Evolutionary conservation across 179 eudicot species (phyloP), one percentile per base, ranked within the genome.

Genomic region (Gypsophila paniculata): DNA sequence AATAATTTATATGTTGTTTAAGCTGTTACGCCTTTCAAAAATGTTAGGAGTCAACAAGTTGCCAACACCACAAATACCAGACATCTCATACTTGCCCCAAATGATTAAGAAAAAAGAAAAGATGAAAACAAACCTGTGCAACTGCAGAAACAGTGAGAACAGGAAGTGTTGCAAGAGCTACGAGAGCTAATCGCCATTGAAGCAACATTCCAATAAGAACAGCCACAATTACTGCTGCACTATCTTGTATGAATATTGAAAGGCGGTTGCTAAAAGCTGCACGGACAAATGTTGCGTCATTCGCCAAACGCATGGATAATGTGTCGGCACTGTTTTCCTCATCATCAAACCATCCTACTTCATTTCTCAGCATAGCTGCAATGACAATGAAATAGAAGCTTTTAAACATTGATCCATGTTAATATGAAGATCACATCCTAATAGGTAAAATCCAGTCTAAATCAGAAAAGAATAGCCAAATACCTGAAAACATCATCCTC

Each of bases 401-500:
- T 57, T 48, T 61, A 48, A 36, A 54, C 54, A 55, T 38, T 62
- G 29, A 5, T 18, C 38, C 74, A 68, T 60, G 49, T 61, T 15
- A 48, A 38, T 38, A 62, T 53, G 39, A 2, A 69, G 6, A 29
- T 23, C 8, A 39, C 15, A 52, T 29, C 7, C 48, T 18, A 62
- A 21, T 5, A 59, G 44, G 26, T 34, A 74, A 11, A 53, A 18
- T 26, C 12, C 3, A 54, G 34, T 17, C 51, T n/a, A 60, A 11
- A 55, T 46, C 67, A 51, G 67, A 55, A 61, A 60, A 39, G 61
- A 36, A 51, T 4, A 38, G 32, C n/a, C 13, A 73, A n/a, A 44
- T 77, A 92, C 99, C 99, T 83, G 99, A 94, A 83, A 94, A 94
- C 99, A 94, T 94, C 97, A 91, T 91, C 87, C 99, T 91, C 77